Evolutionary conservation across 2,329 filamentous ascomycete species (phyloP).

Genomic region (Clarireedia homoeocarpa): DNA sequence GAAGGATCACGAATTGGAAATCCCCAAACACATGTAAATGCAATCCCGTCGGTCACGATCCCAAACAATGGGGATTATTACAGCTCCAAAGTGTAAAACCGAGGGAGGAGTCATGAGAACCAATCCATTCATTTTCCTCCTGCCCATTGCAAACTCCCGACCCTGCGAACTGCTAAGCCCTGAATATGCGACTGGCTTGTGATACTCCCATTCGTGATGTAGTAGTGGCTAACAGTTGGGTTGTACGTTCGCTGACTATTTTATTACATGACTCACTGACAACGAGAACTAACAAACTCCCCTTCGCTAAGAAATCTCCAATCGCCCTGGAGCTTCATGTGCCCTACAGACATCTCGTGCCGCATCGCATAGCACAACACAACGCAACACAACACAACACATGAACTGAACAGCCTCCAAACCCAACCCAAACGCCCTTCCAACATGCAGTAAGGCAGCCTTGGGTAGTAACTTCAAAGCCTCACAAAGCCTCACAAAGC

Average conservation of each 20-base stretch:
- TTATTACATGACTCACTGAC: too few species aligned
- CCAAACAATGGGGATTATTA: not conserved
- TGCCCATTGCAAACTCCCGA: not conserved
- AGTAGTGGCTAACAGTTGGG: too few species aligned
- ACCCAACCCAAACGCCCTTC: not conserved
- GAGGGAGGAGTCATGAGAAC: not conserved
- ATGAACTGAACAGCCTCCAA: not conserved
- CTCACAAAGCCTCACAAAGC: not conserved
- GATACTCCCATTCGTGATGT: too few species aligned
- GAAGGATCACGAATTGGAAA: too few species aligned
- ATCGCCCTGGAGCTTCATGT: not conserved
- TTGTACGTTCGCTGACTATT: too few species aligned
- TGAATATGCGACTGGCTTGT: not conserved
- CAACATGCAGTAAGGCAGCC: not conserved
- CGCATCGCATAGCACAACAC: not conserved
- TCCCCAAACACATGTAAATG: too few species aligned
- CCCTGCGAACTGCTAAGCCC: not conserved
- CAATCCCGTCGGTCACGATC: not conserved
- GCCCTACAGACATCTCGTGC: too few species aligned
- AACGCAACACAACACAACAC: too few species aligned
- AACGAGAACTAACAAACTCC: too few species aligned
- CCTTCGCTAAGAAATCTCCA: not conserved
- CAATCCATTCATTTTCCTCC: not conserved
- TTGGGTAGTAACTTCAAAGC: not conserved
- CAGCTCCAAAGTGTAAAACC: not conserved